Percentiles rank a stretch among this genome's conserved stretches.
Conservation (phyloP, 2,329 filamentous ascomycete species). For the Botrytis fabae region DNA sequence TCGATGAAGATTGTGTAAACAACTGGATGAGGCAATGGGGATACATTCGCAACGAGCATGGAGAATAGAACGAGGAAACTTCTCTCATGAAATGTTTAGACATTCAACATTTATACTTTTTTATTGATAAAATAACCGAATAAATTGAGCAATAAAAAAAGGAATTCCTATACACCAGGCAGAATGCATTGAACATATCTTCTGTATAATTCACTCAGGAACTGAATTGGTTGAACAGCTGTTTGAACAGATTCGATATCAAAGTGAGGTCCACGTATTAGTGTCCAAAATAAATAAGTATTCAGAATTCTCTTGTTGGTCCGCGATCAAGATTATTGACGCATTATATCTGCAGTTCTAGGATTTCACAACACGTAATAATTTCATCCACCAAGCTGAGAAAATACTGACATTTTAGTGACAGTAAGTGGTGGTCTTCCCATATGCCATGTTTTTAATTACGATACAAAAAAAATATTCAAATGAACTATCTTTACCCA, state of each 20-base stretch:
- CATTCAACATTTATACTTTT: no score
- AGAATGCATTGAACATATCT: accelerated
- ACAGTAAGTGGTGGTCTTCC: neutral
- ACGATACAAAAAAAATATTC: neutral
- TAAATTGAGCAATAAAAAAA: no score
- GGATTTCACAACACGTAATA: neutral
- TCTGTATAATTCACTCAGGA: neutral
- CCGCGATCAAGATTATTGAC: neutral
- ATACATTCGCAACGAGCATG: neutral
- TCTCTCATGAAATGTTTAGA: neutral
- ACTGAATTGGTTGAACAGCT: accelerated
- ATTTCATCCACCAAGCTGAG: neutral
- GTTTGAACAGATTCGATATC: neutral
- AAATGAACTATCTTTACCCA: neutral
- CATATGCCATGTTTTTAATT: no score
- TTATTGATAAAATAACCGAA: no score
- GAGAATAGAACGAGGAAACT: neutral
- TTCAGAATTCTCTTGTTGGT: neutral
- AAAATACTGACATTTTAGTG: neutral
- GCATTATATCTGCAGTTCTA: neutral
- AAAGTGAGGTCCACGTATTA: neutral
- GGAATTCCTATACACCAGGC: neutral
- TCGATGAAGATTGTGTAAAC: neutral
- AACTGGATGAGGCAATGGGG: slow-evolving; percentile 12
- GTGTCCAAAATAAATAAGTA: neutral